A percentile compares a stretch with the other conserved stretches of the same genome.
Conservation (phyloP, 1,139 yeast species). For the Trichomonascaceae sp. region DNA sequence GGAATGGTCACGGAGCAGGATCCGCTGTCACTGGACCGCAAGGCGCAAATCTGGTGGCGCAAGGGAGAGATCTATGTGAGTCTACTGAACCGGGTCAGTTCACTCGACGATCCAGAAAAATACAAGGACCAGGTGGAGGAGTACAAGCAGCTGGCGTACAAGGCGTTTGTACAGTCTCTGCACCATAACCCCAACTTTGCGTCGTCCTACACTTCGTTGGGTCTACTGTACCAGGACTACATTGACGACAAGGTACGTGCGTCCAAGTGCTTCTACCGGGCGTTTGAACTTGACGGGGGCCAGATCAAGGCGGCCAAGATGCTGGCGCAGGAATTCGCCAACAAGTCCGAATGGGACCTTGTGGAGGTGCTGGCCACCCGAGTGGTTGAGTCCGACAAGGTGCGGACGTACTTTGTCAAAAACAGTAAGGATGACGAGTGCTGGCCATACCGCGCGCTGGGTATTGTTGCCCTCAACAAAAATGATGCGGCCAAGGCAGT, state of each 20-base stretch:
- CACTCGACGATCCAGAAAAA: not conserved
- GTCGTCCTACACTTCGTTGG: slow-evolving; percentile 69
- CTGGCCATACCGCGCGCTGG: slow-evolving; percentile 88
- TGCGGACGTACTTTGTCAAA: slow-evolving; percentile 24
- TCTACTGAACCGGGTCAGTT: slow-evolving; percentile 17
- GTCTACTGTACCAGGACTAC: slow-evolving; percentile 48
- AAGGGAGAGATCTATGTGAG: slow-evolving; percentile 27
- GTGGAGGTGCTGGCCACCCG: slow-evolving; percentile 61
- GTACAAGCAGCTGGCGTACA: slow-evolving; percentile 30
- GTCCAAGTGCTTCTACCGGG: slow-evolving; percentile 76
- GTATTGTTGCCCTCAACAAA: slow-evolving; percentile 59
- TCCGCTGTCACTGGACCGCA: slow-evolving; percentile 37
- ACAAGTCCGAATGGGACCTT: slow-evolving; percentile 64
- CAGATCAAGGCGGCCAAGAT: slow-evolving; percentile 65
- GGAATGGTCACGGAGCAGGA: slow-evolving; percentile 36
- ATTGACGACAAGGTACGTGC: slow-evolving; percentile 56
- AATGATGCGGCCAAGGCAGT: slow-evolving; percentile 72
- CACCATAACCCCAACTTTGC: slow-evolving; percentile 54
- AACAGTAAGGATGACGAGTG: slow-evolving; percentile 27
- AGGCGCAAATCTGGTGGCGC: slow-evolving; percentile 59
- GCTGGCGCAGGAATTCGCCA: slow-evolving; percentile 56
- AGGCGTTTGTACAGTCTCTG: slow-evolving; percentile 46
- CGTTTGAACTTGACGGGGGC: slow-evolving; percentile 73
- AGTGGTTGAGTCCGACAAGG: slow-evolving; percentile 44
- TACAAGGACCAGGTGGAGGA: not conserved